Evolutionary conservation across 169 alveolate genomes (phyloP).

Genomic region (Eimeria acervulina): DNA sequence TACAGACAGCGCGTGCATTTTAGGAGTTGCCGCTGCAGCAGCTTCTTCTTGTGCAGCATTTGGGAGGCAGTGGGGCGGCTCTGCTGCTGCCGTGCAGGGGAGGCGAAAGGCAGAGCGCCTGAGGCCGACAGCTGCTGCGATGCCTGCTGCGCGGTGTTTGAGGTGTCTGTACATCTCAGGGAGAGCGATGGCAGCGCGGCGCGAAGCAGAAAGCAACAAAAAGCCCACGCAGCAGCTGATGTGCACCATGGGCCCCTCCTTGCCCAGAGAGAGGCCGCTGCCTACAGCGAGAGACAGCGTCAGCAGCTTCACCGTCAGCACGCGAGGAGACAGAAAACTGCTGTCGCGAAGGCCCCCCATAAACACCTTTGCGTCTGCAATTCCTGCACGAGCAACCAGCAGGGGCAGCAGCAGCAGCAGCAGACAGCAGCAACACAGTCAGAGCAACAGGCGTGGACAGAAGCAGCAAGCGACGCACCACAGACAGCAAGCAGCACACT

Average conservation of each 20-base stretch:
- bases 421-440: not conserved
- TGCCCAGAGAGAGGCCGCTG: constrained; percentile 88
- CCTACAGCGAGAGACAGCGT: constrained; percentile 89
- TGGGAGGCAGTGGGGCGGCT: not conserved
- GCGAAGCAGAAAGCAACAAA: constrained; percentile 30
- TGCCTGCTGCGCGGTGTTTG: constrained; percentile 12
- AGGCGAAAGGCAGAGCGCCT: not conserved
- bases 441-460: not conserved
- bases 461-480: too few species aligned
- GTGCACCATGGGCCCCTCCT: constrained; percentile 93
- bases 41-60: not conserved
- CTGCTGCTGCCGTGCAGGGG: not conserved
- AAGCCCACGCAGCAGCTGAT: constrained; percentile 86
- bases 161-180: constrained; percentile 15
- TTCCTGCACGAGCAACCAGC: constrained; percentile 70
- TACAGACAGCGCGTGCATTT: not conserved
- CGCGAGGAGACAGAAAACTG: constrained; percentile 60
- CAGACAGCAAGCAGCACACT: not conserved
- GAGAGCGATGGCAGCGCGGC: constrained; percentile 10
- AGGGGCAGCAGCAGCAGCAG: not conserved
- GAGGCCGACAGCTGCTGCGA: not conserved
- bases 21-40: not conserved
- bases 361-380: constrained; percentile 83
- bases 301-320: constrained; percentile 83
- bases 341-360: constrained; percentile 79